A percentile compares a stretch with the other conserved stretches of the same genome.
Conservation (phyloP, 257 asterid genomes). For the Primulina tabacum region DNA sequence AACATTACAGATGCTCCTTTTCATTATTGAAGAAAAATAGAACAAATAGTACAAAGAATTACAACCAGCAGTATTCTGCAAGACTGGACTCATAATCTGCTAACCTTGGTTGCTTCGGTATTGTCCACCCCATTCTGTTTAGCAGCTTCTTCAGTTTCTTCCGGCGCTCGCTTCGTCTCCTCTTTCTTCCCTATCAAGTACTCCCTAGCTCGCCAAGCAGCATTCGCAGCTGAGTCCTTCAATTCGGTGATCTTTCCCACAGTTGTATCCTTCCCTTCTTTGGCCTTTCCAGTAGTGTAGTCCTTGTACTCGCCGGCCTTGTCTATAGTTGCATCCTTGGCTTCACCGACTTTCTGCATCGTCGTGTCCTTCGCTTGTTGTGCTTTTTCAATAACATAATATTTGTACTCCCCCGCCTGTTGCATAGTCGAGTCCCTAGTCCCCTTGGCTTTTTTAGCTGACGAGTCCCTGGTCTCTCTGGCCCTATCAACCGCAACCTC, state of each 20-base stretch:
- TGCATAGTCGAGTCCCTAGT: background rate
- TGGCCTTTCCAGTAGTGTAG: constrained; percentile 42
- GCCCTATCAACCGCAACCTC: constrained; percentile 7
- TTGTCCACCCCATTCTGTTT: constrained; percentile 32
- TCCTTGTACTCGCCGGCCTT: constrained; percentile 38
- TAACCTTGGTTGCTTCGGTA: constrained; percentile 52
- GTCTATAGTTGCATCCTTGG: constrained; percentile 18
- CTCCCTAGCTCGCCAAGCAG: constrained; percentile 55
- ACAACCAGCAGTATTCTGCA: background rate
- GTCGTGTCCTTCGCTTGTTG: constrained; percentile 20
- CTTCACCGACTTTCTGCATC: constrained; percentile 17
- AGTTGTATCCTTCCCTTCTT: constrained; percentile 51
- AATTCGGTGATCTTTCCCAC: constrained; percentile 51
- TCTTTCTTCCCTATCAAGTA: constrained; percentile 68
- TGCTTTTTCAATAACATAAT: constrained; percentile 8
- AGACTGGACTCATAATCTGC: constrained; percentile 31
- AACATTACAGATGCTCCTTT: too few species aligned
- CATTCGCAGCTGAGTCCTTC: constrained; percentile 57
- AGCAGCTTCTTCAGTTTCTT: constrained; percentile 34
- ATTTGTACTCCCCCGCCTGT: constrained; percentile 19
- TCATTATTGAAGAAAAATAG: background rate
- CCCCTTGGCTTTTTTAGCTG: constrained; percentile 22
- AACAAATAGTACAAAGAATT: background rate
- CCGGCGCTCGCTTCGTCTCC: constrained; percentile 38
- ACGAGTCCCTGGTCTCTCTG: constrained; percentile 19